Evolutionary conservation across 2,329 filamentous ascomycete species (phyloP), one percentile per base, ranked within the genome.

Genomic region (Fusarium zealandicum): DNA sequence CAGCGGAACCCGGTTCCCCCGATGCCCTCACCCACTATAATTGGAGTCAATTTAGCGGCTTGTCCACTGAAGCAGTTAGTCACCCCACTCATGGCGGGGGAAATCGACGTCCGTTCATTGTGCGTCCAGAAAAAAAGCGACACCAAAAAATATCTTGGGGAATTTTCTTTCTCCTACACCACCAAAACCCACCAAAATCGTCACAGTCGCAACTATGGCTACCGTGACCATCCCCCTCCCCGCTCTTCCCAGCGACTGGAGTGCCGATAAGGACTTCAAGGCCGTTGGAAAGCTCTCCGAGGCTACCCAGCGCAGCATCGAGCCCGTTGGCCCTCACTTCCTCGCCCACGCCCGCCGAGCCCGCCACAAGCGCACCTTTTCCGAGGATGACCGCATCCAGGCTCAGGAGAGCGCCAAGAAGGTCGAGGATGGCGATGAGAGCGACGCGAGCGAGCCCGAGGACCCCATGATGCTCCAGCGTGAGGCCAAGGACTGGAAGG

Each of bases 401-500:
- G 95, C 95, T 41, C 90, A 96, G 77, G 88, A 96, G 76, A 92
- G 89, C 66, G 92, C 93, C 72, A 96, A 96, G 86, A 97, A 96
- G 77, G 87, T 96, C 49, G 93, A 98, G 77, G 90, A 95, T 62
- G 90, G 92, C 48, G 92, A 97, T 53, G 88, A 88, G 61, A 90
- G 89, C 70, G 93, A 98, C 58, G 92, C 96, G 75, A 96, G 91
- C 77, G 95, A 99, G 80, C 80, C 89, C 25, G 95, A 99, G 79
- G 93, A 98, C 72, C 89, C 92, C 51, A 84, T 96, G 79, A 89
- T 98, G 85, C 86, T 99, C 27, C 84, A 90, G 74, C 86, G 92
- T 49, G 92, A 98, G 73, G 93, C 95, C 71, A 99, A 99, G 82
- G 95, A 99, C 82, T 99, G 95, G 95, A 99, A 99, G 90, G 92